Conservation (phyloP, 768 basidiomycete species). For the Gelatoporia subvermispora region DNA sequence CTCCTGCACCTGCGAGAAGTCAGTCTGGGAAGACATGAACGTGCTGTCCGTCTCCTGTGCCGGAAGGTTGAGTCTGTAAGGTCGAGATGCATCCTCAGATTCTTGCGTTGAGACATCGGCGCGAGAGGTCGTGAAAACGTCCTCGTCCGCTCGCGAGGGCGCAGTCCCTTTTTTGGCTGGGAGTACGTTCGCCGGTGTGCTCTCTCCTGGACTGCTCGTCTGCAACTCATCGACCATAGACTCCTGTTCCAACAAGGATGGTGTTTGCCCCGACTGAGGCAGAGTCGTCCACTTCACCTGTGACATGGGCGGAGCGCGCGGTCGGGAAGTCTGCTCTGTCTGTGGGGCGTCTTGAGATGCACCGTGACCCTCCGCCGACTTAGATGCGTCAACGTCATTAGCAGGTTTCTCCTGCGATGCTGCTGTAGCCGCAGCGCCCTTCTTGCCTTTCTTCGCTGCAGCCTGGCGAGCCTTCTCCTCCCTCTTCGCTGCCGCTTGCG, state of each 20-base stretch:
- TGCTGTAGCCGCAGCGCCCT: slow-evolving; percentile 8
- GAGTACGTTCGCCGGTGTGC: not conserved
- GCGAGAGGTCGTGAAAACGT: no score
- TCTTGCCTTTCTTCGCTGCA: slow-evolving; percentile 15
- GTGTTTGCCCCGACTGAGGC: slow-evolving; percentile 14
- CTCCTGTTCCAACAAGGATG: slow-evolving; percentile 11
- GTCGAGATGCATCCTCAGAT: no score
- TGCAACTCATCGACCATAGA: slow-evolving; percentile 30
- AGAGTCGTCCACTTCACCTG: slow-evolving; percentile 27
- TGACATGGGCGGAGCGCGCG: slow-evolving; percentile 1
- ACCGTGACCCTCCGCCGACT: not conserved
- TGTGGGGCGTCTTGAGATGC: not conserved
- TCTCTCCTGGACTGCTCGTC: slow-evolving; percentile 26
- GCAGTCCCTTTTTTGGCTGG: no score
- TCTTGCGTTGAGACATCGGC: no score
- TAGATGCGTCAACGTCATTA: not conserved
- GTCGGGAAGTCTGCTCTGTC: not conserved
- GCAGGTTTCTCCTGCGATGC: not conserved
- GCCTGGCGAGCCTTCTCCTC: slow-evolving; percentile 11
- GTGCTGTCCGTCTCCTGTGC: no score
- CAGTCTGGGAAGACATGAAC: slow-evolving; percentile 1
- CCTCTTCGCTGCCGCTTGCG: slow-evolving; percentile 9
- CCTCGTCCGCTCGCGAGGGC: not conserved
- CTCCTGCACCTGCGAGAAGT: not conserved
- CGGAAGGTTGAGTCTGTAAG: no score